Evolutionary conservation across 352 stramenopile genomes (phyloP).

Genomic region (Globisporangium rhizosaccharum): DNA sequence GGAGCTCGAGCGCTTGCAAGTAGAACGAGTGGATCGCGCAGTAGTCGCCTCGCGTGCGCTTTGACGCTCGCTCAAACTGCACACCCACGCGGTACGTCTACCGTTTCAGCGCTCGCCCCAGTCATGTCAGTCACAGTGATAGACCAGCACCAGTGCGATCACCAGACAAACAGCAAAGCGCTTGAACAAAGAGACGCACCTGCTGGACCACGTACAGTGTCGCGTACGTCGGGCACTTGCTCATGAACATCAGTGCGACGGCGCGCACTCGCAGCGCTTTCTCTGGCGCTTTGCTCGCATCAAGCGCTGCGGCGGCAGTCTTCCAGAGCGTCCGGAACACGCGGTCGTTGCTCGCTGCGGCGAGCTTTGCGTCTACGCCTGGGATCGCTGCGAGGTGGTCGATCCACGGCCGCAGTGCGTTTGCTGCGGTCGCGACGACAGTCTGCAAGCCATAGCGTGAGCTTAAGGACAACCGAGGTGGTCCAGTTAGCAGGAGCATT

Average conservation of each 20-base stretch:
- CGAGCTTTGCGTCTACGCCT: slow-evolving; percentile 41
- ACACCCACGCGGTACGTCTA: slow-evolving; percentile 60
- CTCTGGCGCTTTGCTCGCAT: slow-evolving; percentile 9
- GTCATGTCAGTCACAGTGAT: neutral
- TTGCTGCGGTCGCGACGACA: slow-evolving; percentile 18
- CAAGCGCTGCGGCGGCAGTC: slow-evolving; percentile 27
- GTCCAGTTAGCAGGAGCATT: neutral
- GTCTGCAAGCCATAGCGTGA: slow-evolving; percentile 11
- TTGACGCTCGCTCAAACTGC: slow-evolving; percentile 47
- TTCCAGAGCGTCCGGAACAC: slow-evolving; percentile 74
- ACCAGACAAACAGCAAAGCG: neutral
- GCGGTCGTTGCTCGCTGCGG: slow-evolving; percentile 55
- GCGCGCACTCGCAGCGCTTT: slow-evolving; percentile 39
- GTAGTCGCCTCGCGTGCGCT: slow-evolving; percentile 21
- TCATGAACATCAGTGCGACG: slow-evolving; percentile 50
- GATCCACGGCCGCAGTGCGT: slow-evolving; percentile 43
- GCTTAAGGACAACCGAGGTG: too few species aligned
- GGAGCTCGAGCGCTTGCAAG: slow-evolving; percentile 10
- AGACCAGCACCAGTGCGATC: too few species aligned
- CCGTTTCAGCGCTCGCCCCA: neutral
- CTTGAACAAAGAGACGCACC: slow-evolving; percentile 14
- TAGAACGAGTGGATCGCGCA: slow-evolving; percentile 39
- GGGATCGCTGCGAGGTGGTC: slow-evolving; percentile 33
- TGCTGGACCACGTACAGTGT: slow-evolving; percentile 60
- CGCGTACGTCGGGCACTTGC: slow-evolving; percentile 64